Evolutionary conservation across 139 green algal genomes (phyloP).

Genomic region (Tetraselmis chui): DNA sequence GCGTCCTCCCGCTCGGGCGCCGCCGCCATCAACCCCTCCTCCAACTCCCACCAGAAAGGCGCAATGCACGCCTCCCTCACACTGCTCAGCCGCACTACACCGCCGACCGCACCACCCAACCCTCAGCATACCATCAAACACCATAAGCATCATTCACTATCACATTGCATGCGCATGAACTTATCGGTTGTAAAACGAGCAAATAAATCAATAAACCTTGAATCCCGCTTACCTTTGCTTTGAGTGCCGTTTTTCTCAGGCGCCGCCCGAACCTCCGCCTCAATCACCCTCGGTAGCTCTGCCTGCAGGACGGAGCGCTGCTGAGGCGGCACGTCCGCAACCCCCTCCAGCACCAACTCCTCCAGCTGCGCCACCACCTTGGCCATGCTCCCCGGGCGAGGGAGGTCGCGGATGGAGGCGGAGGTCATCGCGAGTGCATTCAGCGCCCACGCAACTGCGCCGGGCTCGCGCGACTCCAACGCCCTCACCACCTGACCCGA

Average conservation of each 20-base stretch:
- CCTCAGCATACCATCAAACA: too few relatives aligned
- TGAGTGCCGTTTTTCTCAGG: not conserved
- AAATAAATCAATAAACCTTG: too few relatives aligned
- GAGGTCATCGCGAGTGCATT: not conserved
- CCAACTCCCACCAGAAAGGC: not conserved
- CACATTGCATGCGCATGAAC: too few relatives aligned
- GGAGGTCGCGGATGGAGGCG: not conserved
- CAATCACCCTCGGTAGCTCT: not conserved
- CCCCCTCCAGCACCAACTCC: not conserved
- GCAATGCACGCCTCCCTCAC: not conserved
- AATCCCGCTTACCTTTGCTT: too few relatives aligned
- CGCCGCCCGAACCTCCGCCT: not conserved
- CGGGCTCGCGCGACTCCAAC: not conserved
- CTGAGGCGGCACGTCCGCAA: not conserved
- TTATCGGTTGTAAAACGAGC: too few relatives aligned
- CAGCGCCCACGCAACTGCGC: not conserved
- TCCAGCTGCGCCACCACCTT: not conserved
- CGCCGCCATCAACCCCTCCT: not conserved
- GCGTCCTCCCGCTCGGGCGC: not conserved
- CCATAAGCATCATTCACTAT: too few relatives aligned
- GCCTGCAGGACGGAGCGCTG: not conserved
- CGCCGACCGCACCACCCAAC: too few relatives aligned
- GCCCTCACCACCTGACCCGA: not conserved
- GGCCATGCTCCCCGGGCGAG: not conserved
- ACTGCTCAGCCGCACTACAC: too few relatives aligned